A percentile compares a stretch with the other conserved stretches of the same genome.
Conservation (phyloP, 1,139 yeast genomes). For the Geotrichum candidum region DNA sequence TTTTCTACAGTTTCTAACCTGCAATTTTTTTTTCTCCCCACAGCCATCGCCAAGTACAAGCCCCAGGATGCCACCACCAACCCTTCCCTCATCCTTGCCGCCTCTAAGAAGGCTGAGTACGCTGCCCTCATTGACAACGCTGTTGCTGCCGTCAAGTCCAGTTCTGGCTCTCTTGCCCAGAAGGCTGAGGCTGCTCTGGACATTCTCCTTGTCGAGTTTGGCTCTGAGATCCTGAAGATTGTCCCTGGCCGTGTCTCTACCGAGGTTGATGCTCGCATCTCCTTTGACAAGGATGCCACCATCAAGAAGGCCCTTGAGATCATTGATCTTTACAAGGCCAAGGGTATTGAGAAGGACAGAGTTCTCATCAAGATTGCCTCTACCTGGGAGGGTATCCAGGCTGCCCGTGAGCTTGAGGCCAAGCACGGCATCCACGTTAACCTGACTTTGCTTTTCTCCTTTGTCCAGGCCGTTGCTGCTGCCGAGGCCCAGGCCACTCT, state of each 20-base stretch:
- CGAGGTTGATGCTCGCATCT: slow-evolving; percentile 97
- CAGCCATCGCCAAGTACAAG: slow-evolving; percentile 86
- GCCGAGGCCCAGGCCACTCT: slow-evolving; percentile 96
- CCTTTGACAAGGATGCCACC: slow-evolving; percentile 91
- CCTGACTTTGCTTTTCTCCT: slow-evolving; percentile 90
- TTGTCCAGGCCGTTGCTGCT: slow-evolving; percentile 96
- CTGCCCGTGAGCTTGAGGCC: slow-evolving; percentile 90
- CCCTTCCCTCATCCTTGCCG: slow-evolving; percentile 96
- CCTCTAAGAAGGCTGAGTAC: slow-evolving; percentile 85
- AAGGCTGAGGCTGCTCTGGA: slow-evolving; percentile 77
- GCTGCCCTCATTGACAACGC: slow-evolving; percentile 87
- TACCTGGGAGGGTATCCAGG: slow-evolving; percentile 99
- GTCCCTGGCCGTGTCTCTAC: slow-evolving; percentile 99
- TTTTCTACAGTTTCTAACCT: neutral
- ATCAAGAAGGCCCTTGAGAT: slow-evolving; percentile 85
- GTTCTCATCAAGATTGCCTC: slow-evolving; percentile 94
- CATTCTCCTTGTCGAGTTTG: slow-evolving; percentile 90
- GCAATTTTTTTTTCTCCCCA: slow-evolving; percentile 1
- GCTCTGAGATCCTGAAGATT: slow-evolving; percentile 83
- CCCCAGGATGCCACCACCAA: slow-evolving; percentile 99
- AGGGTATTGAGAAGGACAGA: slow-evolving; percentile 83
- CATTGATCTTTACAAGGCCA: slow-evolving; percentile 74
- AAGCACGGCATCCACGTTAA: slow-evolving; percentile 91
- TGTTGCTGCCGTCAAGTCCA: slow-evolving; percentile 69
- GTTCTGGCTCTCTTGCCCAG: slow-evolving; percentile 49